Evolutionary conservation across 306 rosid species (phyloP).

Genomic region (Inga oerstediana): DNA sequence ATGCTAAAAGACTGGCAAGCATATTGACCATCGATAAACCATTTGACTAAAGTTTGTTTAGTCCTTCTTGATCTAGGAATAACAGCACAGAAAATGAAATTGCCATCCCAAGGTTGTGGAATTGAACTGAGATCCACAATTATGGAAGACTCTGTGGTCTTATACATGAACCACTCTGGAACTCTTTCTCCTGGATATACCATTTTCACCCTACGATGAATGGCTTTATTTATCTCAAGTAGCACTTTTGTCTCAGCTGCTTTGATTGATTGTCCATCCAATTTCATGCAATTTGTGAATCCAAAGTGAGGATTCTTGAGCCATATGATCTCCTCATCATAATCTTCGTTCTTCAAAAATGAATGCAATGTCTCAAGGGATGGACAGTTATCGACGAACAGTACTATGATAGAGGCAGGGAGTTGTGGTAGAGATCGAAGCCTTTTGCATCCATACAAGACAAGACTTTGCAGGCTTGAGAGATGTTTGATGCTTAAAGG

Average conservation of each 20-base stretch:
- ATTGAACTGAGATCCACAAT: not conserved
- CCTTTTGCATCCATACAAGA: not conserved
- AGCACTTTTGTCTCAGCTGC: not conserved
- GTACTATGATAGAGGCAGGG: not conserved
- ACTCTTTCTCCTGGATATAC: not conserved
- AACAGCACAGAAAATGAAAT: not conserved
- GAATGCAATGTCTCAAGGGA: not conserved
- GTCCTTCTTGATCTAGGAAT: not conserved
- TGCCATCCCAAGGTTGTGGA: not conserved
- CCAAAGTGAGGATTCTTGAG: not conserved
- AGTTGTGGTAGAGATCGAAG: not conserved
- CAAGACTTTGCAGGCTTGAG: not conserved
- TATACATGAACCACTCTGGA: not conserved
- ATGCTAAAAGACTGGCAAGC: not conserved
- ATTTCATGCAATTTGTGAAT: not conserved
- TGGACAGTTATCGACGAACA: accelerated
- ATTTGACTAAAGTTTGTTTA: not conserved
- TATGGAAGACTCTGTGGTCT: not conserved
- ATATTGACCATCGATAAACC: not conserved
- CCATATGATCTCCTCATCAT: no score
- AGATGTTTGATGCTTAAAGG: not conserved
- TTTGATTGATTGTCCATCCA: not conserved
- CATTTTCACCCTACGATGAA: accelerated
- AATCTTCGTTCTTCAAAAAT: no score
- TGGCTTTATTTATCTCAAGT: not conserved